Conservation (phyloP, 2,329 filamentous ascomycete genomes). For the Pyrenophora seminiperda region DNA sequence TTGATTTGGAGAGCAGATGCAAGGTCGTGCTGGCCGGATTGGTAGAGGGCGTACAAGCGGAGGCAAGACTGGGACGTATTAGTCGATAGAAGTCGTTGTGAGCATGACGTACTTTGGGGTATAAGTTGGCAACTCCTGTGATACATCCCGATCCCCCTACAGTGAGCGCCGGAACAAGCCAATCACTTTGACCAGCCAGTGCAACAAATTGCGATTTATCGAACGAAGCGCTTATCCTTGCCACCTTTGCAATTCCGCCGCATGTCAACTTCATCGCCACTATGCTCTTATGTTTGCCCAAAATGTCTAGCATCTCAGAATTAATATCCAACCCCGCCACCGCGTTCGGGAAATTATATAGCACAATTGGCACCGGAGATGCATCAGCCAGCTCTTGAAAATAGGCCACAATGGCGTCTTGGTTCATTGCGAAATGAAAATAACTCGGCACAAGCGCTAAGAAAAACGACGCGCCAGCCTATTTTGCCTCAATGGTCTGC, state of each 20-base stretch:
- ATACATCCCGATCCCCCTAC: slow-evolving; percentile 66
- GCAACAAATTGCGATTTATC: slow-evolving; percentile 47
- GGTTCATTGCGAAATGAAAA: slow-evolving; percentile 49
- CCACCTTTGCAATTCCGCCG: slow-evolving; percentile 51
- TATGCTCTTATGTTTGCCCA: slow-evolving; percentile 46
- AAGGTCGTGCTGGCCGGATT: slow-evolving; percentile 54
- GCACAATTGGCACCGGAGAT: slow-evolving; percentile 51
- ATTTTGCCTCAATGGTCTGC: slow-evolving; percentile 45
- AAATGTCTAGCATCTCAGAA: slow-evolving; percentile 47
- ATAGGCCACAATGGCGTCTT: slow-evolving; percentile 44
- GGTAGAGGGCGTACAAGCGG: slow-evolving; percentile 55
- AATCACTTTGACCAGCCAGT: slow-evolving; percentile 52
- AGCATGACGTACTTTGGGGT: slow-evolving; percentile 52
- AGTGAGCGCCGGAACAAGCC: slow-evolving; percentile 61
- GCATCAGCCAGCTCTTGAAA: slow-evolving; percentile 47
- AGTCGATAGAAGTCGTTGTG: not conserved
- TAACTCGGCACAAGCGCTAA: slow-evolving; percentile 50
- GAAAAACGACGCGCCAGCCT: slow-evolving; percentile 48
- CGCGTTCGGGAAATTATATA: slow-evolving; percentile 57
- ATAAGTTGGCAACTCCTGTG: slow-evolving; percentile 67
- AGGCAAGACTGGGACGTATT: slow-evolving; percentile 47
- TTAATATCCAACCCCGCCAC: slow-evolving; percentile 53
- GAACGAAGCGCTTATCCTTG: slow-evolving; percentile 47
- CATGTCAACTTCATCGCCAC: slow-evolving; percentile 49
- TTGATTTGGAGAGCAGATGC: slow-evolving; percentile 58